Evolutionary conservation across 2,329 filamentous ascomycete species (phyloP).

Genomic region (Claviceps arundinis): DNA sequence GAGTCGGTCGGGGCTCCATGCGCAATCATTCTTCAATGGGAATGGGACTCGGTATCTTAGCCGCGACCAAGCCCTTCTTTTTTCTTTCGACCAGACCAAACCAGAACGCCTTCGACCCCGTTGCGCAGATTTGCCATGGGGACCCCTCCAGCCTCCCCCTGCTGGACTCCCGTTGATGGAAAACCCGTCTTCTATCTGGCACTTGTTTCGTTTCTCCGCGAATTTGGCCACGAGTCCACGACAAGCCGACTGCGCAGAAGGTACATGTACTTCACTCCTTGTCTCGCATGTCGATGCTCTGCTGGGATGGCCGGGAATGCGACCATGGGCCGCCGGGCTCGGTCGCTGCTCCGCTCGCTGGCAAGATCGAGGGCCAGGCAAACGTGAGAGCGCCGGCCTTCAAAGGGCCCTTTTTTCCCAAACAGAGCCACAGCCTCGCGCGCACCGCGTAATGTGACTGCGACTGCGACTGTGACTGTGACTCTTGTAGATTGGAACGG

Average conservation of each 20-base stretch:
- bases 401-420: not conserved
- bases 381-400: too few relatives aligned
- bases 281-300: not conserved
- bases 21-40: not conserved
- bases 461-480: not conserved
- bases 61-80: not conserved
- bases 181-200: not conserved
- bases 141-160: not conserved
- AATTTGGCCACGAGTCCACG: not conserved
- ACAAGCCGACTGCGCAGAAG: not conserved
- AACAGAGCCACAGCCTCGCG: not conserved
- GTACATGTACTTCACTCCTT: too few relatives aligned
- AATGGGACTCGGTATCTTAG: not conserved
- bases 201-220: conserved; percentile 2
- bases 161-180: conserved; percentile 1
- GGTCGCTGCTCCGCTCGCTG: not conserved
- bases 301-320: not conserved
- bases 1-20: too few relatives aligned
- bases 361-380: not conserved
- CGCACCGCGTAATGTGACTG: not conserved
- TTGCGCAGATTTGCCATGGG: not conserved
- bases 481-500: not conserved
- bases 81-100: not conserved
- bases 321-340: not conserved
- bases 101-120: not conserved